These are phyloP conservation scores for Leccinellum luteum DNA, from an alignment of 768 basidiomycete genomes.

Conservation along the genomic window DNA sequence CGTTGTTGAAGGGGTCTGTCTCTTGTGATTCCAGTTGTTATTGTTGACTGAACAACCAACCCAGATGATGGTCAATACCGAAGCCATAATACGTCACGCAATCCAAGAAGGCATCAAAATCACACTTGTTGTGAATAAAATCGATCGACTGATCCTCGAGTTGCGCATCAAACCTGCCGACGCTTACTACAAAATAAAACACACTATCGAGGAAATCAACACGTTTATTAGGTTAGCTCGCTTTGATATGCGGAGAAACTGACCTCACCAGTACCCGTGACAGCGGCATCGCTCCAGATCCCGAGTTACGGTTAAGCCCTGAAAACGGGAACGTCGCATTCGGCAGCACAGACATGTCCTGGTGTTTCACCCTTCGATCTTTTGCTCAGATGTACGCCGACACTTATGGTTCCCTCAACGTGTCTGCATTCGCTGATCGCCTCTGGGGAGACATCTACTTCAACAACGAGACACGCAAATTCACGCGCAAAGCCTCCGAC, in stretches of 20 bases:
- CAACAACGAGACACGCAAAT: slow-evolving; percentile 79
- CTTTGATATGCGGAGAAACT: not conserved
- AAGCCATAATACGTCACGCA: slow-evolving; percentile 84
- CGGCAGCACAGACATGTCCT: slow-evolving; percentile 94
- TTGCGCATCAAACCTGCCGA: slow-evolving; percentile 93
- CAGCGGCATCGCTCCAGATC: slow-evolving; percentile 84
- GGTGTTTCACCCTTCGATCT: slow-evolving; percentile 93
- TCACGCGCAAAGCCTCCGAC: slow-evolving; percentile 76
- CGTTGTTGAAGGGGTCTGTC: slow-evolving; percentile 92
- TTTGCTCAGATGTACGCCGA: slow-evolving; percentile 97
- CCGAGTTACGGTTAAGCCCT: slow-evolving; percentile 84
- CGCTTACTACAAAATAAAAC: slow-evolving; percentile 98
- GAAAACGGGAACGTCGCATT: slow-evolving; percentile 97
- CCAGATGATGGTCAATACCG: slow-evolving; percentile 91
- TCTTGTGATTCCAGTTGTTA: not conserved
- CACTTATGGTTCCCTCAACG: slow-evolving; percentile 82
- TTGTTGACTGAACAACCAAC: slow-evolving; percentile 11
- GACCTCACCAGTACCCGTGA: not conserved
- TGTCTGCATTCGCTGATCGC: slow-evolving; percentile 81
- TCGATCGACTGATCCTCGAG: slow-evolving; percentile 95
- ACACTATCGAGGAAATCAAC: slow-evolving; percentile 98
- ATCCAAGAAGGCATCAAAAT: slow-evolving; percentile 87
- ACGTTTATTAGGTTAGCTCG: slow-evolving; percentile 80
- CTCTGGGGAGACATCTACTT: slow-evolving; percentile 99
- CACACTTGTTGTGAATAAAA: slow-evolving; percentile 94